Conservation (phyloP, 768 basidiomycete species). For the Boletus tomentosulus region DNA sequence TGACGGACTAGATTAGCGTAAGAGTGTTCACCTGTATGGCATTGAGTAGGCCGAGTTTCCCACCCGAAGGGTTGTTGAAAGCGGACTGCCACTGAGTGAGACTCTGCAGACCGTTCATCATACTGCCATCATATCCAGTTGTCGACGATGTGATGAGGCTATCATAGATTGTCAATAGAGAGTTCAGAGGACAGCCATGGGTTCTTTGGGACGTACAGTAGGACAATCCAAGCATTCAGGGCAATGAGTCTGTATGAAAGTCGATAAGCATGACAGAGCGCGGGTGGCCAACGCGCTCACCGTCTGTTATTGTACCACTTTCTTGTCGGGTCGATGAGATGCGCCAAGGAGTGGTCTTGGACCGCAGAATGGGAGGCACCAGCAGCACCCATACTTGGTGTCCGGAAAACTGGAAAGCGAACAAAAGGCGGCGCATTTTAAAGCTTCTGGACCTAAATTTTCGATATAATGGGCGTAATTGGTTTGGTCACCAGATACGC, state of each 20-base stretch:
- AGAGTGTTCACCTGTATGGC: slow-evolving; percentile 55
- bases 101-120: slow-evolving; percentile 79
- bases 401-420: too few relatives aligned
- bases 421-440: too few relatives aligned
- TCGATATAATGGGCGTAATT: too few relatives aligned
- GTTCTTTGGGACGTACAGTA: slow-evolving; percentile 46
- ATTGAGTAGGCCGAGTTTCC: slow-evolving; percentile 62
- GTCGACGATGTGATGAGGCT: slow-evolving; percentile 73
- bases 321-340: slow-evolving; percentile 59
- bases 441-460: too few relatives aligned
- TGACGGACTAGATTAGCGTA: not conserved
- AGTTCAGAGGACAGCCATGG: not conserved
- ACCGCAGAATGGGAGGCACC: slow-evolving; percentile 33
- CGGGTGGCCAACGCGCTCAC: slow-evolving; percentile 29
- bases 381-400: slow-evolving; percentile 65
- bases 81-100: slow-evolving; percentile 60
- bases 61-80: slow-evolving; percentile 53
- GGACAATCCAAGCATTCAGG: slow-evolving; percentile 67
- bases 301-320: slow-evolving; percentile 77
- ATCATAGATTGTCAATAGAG: not conserved
- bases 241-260: slow-evolving; percentile 43
- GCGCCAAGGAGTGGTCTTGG: slow-evolving; percentile 38
- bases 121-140: slow-evolving; percentile 71
- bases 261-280: not conserved
- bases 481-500: too few relatives aligned